Evolutionary conservation across 371 early-diverging fungal genomes (phyloP).

Genomic region (Actinomucor elegans): DNA sequence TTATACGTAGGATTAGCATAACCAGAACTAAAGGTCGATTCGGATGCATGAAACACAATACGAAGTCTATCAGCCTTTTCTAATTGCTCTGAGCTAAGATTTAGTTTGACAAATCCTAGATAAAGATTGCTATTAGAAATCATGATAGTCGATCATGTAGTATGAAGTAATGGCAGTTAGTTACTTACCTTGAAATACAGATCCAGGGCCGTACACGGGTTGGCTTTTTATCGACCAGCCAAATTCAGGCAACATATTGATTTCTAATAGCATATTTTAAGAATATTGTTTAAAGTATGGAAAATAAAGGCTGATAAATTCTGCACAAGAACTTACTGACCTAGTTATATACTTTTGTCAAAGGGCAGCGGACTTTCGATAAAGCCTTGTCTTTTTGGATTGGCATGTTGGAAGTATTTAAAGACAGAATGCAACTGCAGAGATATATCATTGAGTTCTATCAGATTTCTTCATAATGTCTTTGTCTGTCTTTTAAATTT

Average conservation of each 20-base stretch:
- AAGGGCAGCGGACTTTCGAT: too few species aligned
- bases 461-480: too few species aligned
- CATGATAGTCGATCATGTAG: too few species aligned
- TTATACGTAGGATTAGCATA: background rate
- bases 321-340: too few species aligned
- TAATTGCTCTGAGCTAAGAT: conserved; percentile 1
- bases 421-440: too few species aligned
- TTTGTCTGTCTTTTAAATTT: too few species aligned
- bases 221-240: conserved; percentile 15
- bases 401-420: too few species aligned
- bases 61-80: conserved; percentile 9
- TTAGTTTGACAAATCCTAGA: conserved; percentile 8
- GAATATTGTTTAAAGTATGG: background rate
- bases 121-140: background rate
- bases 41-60: conserved; percentile 18
- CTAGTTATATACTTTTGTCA: too few species aligned
- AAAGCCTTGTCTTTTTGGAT: too few species aligned
- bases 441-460: too few species aligned
- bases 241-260: conserved; percentile 16
- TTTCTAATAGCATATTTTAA: conserved; percentile 5
- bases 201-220: conserved; percentile 22
- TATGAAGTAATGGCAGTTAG: background rate
- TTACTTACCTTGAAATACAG: conserved; percentile 26
- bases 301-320: background rate
- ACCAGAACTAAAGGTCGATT: background rate